Percentiles rank a stretch among this genome's conserved stretches.
Evolutionary conservation across 2,329 filamentous ascomycete genomes (phyloP).

Genomic region (Fusarium sp.): DNA sequence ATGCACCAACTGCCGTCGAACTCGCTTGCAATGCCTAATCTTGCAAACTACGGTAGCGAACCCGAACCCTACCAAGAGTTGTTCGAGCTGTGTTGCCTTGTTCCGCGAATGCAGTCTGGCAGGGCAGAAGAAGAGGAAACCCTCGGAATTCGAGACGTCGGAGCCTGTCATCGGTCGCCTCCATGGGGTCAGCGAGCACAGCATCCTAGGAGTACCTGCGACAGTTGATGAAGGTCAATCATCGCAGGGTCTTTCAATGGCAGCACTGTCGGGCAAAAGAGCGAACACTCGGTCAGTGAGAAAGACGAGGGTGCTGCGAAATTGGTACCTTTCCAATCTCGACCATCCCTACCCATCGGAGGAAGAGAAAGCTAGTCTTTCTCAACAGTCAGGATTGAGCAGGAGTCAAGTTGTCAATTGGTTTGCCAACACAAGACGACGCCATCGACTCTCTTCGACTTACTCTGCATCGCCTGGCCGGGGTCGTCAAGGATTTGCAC

Average conservation of each 20-base stretch:
- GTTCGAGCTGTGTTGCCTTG: constrained; percentile 60
- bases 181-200: constrained; percentile 57
- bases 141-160: constrained; percentile 57
- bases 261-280: constrained; percentile 42
- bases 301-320: constrained; percentile 55
- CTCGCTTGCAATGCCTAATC: constrained; percentile 59
- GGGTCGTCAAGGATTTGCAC: constrained; percentile 43
- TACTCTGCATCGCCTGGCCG: constrained; percentile 40
- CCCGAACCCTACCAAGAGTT: constrained; percentile 58
- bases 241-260: constrained; percentile 1
- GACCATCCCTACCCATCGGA: constrained; percentile 60
- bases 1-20: constrained; percentile 55
- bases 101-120: constrained; percentile 61
- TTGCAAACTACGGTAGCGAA: constrained; percentile 57
- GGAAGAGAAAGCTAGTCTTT: constrained; percentile 53
- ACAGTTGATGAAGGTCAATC: constrained; percentile 12
- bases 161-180: constrained; percentile 58
- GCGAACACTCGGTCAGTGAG: constrained; percentile 53
- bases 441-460: constrained; percentile 50
- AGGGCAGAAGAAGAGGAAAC: constrained; percentile 54
- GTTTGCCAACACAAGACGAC: constrained; percentile 61
- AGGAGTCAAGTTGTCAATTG: constrained; percentile 58
- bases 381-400: constrained; percentile 55
- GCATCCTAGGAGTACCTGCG: constrained; percentile 16
- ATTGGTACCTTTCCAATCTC: constrained; percentile 57